A percentile compares a stretch with the other conserved stretches of the same genome.
These are phyloP conservation scores for Glarea lozoyensis DNA, from an alignment of 495 filamentous ascomycete species.

Conservation along the genomic window DNA sequence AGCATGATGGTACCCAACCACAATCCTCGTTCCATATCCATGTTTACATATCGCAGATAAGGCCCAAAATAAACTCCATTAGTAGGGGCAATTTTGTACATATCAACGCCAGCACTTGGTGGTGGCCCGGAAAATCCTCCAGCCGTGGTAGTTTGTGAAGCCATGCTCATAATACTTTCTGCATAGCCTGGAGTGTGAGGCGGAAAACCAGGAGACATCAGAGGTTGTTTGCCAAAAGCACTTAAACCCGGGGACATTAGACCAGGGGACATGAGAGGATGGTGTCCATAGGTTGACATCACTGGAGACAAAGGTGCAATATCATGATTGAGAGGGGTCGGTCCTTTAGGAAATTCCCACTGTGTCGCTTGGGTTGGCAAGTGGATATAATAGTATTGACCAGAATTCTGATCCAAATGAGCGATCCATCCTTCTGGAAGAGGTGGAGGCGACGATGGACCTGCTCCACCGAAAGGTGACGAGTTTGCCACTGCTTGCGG, in stretches of 20 bases:
- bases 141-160: constrained; percentile 58
- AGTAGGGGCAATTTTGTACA: constrained; percentile 86
- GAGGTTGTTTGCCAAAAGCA: constrained; percentile 56
- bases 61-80: constrained; percentile 99
- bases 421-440: constrained; percentile 98
- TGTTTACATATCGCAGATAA: constrained; percentile 91
- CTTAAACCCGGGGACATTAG: constrained; percentile 64
- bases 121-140: constrained; percentile 76
- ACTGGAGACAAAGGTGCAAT: constrained; percentile 72
- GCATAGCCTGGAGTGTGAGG: constrained; percentile 63
- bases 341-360: constrained; percentile 96
- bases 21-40: constrained; percentile 85
- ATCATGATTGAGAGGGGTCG: constrained; percentile 73
- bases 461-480: constrained; percentile 41
- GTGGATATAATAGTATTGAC: constrained; percentile 99
- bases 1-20: constrained; percentile 75
- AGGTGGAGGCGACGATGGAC: constrained; percentile 77
- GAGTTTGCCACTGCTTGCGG: constrained; percentile 30
- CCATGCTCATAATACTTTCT: constrained; percentile 69
- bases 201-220: constrained; percentile 69
- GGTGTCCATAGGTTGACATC: constrained; percentile 67
- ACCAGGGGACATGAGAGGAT: too few relatives aligned
- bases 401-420: constrained; percentile 87
- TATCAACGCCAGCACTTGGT: constrained; percentile 75
- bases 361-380: constrained; percentile 92